Evolutionary conservation across 2,329 filamentous ascomycete species (phyloP).

Genomic region (Hysterium pulicare): DNA sequence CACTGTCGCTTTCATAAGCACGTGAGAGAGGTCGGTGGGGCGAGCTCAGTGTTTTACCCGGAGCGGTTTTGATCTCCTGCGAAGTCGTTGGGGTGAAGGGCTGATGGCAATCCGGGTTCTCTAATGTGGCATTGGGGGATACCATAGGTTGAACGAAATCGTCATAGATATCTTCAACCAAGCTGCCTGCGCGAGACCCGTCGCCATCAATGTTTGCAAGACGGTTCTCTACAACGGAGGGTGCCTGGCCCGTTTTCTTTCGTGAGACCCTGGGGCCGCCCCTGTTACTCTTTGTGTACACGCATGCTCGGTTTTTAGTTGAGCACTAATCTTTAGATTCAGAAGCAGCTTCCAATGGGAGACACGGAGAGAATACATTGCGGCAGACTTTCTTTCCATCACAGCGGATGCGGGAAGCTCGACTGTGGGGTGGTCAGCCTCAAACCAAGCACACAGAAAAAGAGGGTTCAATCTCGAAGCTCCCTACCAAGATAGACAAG

Average conservation of each 20-base stretch:
- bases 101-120: background rate
- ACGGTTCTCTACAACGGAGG: no score
- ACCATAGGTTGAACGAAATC: conserved; percentile 2
- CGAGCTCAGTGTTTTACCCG: no score
- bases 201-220: no score
- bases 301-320: background rate
- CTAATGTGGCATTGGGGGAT: conserved; percentile 1
- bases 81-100: no score
- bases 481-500: conserved; percentile 6
- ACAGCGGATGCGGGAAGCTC: conserved; percentile 5
- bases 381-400: conserved; percentile 1
- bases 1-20: conserved; percentile 1
- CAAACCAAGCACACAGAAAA: background rate
- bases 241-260: background rate
- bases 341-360: background rate
- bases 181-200: no score
- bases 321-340: conserved; percentile 2
- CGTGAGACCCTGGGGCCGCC: conserved; percentile 5
- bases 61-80: no score
- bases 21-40: background rate
- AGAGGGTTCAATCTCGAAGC: background rate
- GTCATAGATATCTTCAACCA: background rate
- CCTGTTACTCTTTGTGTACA: conserved; percentile 5
- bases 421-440: conserved; percentile 1
- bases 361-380: background rate